These are phyloP conservation scores for Beta macrorhiza DNA, from an alignment of 179 eudicot genomes.

Conservation along the genomic window DNA sequence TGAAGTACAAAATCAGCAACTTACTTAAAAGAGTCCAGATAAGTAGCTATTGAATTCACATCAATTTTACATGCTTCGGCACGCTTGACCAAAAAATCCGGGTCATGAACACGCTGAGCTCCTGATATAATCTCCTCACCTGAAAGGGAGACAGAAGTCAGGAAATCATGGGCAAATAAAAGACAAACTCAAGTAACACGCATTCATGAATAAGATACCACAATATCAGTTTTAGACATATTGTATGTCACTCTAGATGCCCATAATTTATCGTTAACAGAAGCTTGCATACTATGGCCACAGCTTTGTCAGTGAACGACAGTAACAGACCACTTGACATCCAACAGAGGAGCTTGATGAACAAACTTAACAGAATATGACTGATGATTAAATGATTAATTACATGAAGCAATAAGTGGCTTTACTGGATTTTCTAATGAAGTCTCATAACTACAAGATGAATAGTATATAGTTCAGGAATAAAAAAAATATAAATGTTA, in stretches of 20 bases:
- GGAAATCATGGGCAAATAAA: neutral
- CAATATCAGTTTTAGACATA: neutral
- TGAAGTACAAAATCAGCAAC: neutral
- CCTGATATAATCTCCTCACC: constrained; percentile 83
- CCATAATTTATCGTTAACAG: neutral
- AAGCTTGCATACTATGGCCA: neutral
- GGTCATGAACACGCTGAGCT: constrained; percentile 71
- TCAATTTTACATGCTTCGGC: constrained; percentile 73
- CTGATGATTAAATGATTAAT: neutral
- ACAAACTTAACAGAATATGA: neutral
- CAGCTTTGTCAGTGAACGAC: neutral
- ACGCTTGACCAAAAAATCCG: constrained; percentile 51
- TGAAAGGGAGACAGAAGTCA: constrained; percentile 23
- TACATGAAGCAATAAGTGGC: neutral
- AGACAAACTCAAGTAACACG: neutral
- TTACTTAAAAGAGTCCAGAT: constrained; percentile 83
- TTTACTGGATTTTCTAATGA: neutral
- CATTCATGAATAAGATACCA: neutral
- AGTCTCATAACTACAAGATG: neutral
- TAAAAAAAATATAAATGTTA: neutral
- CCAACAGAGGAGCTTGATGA: neutral
- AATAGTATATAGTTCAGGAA: neutral
- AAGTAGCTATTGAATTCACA: constrained; percentile 62
- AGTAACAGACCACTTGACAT: neutral
- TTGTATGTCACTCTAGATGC: neutral